Evolutionary conservation across 2,329 filamentous ascomycete species (phyloP), one percentile per base, ranked within the genome.

Genomic region (Trichoderma asperellum): DNA sequence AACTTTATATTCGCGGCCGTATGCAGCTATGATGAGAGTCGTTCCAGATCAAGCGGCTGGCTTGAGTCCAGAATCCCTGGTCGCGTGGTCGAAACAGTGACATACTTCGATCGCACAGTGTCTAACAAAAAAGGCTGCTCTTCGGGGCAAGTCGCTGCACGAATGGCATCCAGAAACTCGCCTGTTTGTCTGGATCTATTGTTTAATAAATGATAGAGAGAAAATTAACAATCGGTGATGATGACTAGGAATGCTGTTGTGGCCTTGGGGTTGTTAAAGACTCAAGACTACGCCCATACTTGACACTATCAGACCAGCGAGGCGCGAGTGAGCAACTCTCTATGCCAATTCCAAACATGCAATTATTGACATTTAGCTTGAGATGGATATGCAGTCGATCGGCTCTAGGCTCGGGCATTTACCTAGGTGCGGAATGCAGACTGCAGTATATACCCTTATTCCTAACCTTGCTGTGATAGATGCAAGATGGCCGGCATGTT

Each of bases 61-160:
- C 34, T 18, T 14, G 29, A 40, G 61, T 24, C 61, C 21, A 64
- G 37, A 40, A 43, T 16, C n/a, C 34, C 43, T 43, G 32, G 34
- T 27, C 11, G 34, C 37, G 34, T 32, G 24, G 49, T 27, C 21
- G 8, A 16, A 27, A 21, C 47, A 24, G 49, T 43, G 40, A 35
- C 37, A 35, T 64, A 21, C 52, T 27, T 35, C 49, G 35, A 32
- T 64, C 27, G 61, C 61, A 64, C 61, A 64, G 61, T 64, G 61
- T 16, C 32, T 16, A 11, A 21, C 43, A 49, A 29, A 4, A 24
- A 4, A 27, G n/a, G 16, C 24, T 47, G 10, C 8, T 12, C 1
- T 2, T 12, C 10, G 14, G 16, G 47, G 35, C 16, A 29, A 29
- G 32, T 49, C 3, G 24, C 47, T 24, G 47, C 47, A 12, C 1